Conservation (phyloP, 805 yeast genomes). For the Ogataea parapolymorpha region DNA sequence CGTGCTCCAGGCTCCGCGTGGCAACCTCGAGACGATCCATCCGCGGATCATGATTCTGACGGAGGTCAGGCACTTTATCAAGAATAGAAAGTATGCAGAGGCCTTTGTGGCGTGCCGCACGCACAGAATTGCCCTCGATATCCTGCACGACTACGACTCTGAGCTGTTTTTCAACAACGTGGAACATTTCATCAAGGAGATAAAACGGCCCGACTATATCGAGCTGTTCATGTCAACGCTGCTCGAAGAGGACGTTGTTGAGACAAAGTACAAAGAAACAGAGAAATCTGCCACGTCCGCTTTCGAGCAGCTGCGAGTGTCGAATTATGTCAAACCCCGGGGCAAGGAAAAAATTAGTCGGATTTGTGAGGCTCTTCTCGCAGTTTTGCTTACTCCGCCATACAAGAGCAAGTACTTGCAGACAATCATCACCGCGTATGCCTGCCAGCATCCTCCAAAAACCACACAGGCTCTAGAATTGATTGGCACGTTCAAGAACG, state of each 20-base stretch:
- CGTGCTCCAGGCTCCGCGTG: slow-evolving; percentile 90
- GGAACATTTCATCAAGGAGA: slow-evolving; percentile 64
- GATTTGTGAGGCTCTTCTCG: slow-evolving; percentile 69
- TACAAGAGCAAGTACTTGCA: slow-evolving; percentile 62
- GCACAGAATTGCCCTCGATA: slow-evolving; percentile 88
- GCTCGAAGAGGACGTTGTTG: slow-evolving; percentile 79
- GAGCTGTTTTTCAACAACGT: slow-evolving; percentile 59
- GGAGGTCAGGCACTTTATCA: slow-evolving; percentile 72
- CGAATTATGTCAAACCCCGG: slow-evolving; percentile 11
- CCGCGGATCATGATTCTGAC: slow-evolving; percentile 90
- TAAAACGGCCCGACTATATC: slow-evolving; percentile 69
- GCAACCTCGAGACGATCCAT: slow-evolving; percentile 88
- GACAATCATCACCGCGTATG: slow-evolving; percentile 84
- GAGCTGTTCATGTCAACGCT: slow-evolving; percentile 86
- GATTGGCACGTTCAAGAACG: slow-evolving; percentile 50
- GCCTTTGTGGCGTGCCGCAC: slow-evolving; percentile 86
- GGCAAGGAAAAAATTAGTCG: slow-evolving; percentile 56
- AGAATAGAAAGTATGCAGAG: slow-evolving; percentile 50
- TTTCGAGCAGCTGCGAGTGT: background rate
- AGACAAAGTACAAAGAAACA: slow-evolving; percentile 81
- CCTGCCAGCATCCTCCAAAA: slow-evolving; percentile 87
- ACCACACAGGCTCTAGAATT: slow-evolving; percentile 67
- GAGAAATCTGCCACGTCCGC: background rate
- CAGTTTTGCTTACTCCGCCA: slow-evolving; percentile 49
- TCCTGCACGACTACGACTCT: slow-evolving; percentile 85